phyloP scores from a whole-genome alignment of 2,329 filamentous ascomycete genomes.

The Pleoardoris graminearum region DNA sequence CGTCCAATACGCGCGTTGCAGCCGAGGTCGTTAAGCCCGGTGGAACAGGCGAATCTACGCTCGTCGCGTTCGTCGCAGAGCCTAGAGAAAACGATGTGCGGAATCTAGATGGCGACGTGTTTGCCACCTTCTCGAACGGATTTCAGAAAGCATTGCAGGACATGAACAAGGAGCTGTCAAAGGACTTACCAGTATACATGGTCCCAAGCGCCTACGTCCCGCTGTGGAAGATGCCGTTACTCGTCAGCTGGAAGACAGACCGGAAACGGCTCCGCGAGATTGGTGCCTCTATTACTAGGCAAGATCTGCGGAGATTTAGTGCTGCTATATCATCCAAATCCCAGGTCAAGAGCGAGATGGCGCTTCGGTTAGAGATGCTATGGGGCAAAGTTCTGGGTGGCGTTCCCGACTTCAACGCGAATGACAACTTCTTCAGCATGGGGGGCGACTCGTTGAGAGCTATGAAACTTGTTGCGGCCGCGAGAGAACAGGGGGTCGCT shows the following conservation, averaged over 20 bases:
- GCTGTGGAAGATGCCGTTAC: constrained; percentile 41
- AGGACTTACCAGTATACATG: constrained; percentile 42
- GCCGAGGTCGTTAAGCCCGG: constrained; percentile 54
- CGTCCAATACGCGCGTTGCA: constrained; percentile 47
- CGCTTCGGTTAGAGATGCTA: constrained; percentile 30
- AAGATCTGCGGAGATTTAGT: constrained; percentile 39
- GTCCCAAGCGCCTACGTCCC: constrained; percentile 42
- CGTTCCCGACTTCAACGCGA: constrained; percentile 37
- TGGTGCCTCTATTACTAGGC: constrained; percentile 34
- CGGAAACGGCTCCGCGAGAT: constrained; percentile 42
- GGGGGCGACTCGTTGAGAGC: constrained; percentile 57
- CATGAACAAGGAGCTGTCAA: constrained; percentile 35
- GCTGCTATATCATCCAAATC: constrained; percentile 50
- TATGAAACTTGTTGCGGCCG: constrained; percentile 61
- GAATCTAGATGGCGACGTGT: constrained; percentile 37
- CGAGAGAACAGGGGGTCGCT: constrained; percentile 53
- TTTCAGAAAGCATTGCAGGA: constrained; percentile 32
- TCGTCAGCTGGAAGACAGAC: constrained; percentile 43
- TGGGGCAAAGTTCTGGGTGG: constrained; percentile 41
- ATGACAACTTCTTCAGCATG: constrained; percentile 51
- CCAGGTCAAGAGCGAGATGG: constrained; percentile 36
- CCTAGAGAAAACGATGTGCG: constrained; percentile 33
- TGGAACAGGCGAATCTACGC: constrained; percentile 34
- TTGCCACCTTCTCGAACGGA: constrained; percentile 36
- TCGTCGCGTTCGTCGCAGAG: constrained; percentile 42